Percentiles rank a stretch among this genome's conserved stretches.
Conservation (phyloP, 768 basidiomycete species). For the Leccinellum luteum region DNA sequence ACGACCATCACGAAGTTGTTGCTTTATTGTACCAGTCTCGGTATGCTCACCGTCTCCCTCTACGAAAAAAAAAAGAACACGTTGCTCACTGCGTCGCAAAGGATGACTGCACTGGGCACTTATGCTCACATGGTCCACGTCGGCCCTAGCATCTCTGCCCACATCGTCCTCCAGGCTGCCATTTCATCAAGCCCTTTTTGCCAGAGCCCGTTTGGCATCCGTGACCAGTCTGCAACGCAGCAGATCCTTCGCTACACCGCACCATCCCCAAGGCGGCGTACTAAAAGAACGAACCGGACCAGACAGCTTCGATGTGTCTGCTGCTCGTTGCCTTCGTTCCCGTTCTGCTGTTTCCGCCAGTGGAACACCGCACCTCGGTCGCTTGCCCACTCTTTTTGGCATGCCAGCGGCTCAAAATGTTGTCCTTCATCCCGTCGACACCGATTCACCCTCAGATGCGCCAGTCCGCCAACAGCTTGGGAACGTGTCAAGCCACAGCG, state of each 20-base stretch:
- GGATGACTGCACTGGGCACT: constrained; percentile 72
- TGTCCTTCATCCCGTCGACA: constrained; percentile 5
- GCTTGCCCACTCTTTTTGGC: background rate
- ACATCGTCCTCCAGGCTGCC: constrained; percentile 26
- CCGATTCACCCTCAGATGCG: constrained; percentile 3
- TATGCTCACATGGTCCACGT: constrained; percentile 84
- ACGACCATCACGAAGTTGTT: constrained; percentile 9
- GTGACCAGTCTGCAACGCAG: background rate
- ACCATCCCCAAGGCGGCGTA: background rate
- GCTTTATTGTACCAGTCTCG: constrained; percentile 40
- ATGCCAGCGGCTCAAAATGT: constrained; percentile 1
- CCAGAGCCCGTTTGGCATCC: constrained; percentile 8
- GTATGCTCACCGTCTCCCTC: constrained; percentile 38
- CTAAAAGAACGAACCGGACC: constrained; percentile 1
- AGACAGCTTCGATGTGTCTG: background rate
- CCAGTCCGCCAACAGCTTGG: constrained; percentile 5
- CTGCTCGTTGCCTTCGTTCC: background rate
- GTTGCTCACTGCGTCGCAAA: constrained; percentile 27
- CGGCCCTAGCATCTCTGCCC: constrained; percentile 55
- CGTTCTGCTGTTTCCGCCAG: background rate
- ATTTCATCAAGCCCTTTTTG: constrained; percentile 23
- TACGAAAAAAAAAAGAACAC: background rate
- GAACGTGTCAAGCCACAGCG: background rate
- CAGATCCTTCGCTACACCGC: constrained; percentile 4
- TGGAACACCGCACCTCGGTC: background rate